A percentile compares a stretch with the other conserved stretches of the same genome.
These are phyloP conservation scores for Phalaenopsis aphrodite DNA, from an alignment of 106 monocot species.

Conservation along the genomic window DNA sequence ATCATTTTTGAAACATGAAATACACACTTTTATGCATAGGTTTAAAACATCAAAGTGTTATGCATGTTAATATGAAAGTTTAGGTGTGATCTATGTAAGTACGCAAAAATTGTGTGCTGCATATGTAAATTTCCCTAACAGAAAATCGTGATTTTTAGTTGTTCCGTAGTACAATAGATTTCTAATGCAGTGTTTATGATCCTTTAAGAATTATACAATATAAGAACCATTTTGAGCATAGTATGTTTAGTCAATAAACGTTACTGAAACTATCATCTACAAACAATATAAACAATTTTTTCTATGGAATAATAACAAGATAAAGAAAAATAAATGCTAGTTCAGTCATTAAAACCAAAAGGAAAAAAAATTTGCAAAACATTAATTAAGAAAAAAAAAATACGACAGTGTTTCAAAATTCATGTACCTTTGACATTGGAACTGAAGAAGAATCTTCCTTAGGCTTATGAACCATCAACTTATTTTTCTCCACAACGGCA, in stretches of 20 bases:
- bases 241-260: background rate
- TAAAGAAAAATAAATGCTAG: background rate
- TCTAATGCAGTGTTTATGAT: background rate
- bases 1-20: too few relatives aligned
- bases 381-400: background rate
- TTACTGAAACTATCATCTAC: background rate
- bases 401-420: background rate
- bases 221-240: background rate
- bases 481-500: conserved; percentile 7
- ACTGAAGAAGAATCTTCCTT: background rate
- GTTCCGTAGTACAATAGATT: background rate
- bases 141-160: background rate
- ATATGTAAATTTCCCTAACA: background rate
- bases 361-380: background rate
- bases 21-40: too few relatives aligned
- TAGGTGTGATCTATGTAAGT: too few relatives aligned
- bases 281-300: background rate
- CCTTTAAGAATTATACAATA: background rate
- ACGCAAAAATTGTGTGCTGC: too few relatives aligned
- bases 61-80: too few relatives aligned
- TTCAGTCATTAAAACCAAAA: background rate
- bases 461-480: background rate
- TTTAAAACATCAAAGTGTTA: too few relatives aligned
- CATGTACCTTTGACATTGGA: background rate
- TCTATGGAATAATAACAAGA: background rate